These are phyloP conservation scores for Chaetomiaceae sp. DNA, from an alignment of 2,329 filamentous ascomycete genomes.

Conservation along the genomic window DNA sequence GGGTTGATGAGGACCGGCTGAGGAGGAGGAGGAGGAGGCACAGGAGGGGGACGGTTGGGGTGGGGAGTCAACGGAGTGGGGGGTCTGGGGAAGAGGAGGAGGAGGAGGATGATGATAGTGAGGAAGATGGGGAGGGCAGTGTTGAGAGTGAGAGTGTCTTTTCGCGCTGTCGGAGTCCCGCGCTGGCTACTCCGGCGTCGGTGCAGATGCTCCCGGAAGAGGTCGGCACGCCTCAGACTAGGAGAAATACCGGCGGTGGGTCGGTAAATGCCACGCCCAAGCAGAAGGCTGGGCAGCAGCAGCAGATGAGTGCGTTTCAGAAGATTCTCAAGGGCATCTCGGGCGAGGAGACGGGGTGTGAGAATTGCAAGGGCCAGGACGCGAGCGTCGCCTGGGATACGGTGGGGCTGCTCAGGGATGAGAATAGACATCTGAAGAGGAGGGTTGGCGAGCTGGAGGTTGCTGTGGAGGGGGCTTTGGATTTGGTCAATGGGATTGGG, in stretches of 20 bases:
- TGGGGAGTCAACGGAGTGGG: conserved; percentile 31
- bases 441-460: conserved; percentile 55
- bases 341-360: conserved; percentile 36
- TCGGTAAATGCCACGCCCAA: conserved; percentile 23
- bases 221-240: too few relatives aligned
- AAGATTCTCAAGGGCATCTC: conserved; percentile 42
- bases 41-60: too few relatives aligned
- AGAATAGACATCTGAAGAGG: conserved; percentile 58
- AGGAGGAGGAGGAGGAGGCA: conserved; percentile 35
- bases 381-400: conserved; percentile 61
- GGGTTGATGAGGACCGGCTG: conserved; percentile 46
- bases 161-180: conserved; percentile 55
- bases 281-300: conserved; percentile 32
- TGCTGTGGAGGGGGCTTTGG: conserved; percentile 57
- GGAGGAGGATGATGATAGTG: conserved; percentile 36
- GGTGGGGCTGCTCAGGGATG: conserved; percentile 55
- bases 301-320: conserved; percentile 43
- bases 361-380: conserved; percentile 55
- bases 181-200: conserved; percentile 29
- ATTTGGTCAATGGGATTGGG: conserved; percentile 53
- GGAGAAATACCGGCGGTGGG: background rate
- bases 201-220: too few relatives aligned
- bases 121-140: conserved; percentile 48
- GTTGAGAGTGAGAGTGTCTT: conserved; percentile 52
- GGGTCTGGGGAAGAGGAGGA: conserved; percentile 45